Conservation (phyloP, 768 basidiomycete genomes). For the Auricularia heimuer region DNA sequence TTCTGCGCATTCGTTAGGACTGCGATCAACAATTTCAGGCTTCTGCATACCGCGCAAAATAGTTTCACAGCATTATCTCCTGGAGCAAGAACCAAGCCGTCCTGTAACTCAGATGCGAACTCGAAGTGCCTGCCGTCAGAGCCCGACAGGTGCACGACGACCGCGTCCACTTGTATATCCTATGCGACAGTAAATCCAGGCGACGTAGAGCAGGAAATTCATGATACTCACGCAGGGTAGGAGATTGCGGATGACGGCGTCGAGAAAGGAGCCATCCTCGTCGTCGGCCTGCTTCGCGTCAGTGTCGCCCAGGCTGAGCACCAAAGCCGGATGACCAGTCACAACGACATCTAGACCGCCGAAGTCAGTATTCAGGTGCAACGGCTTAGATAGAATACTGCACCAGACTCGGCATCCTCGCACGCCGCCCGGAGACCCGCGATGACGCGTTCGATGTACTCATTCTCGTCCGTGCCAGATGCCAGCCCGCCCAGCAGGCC, state of each 20-base stretch:
- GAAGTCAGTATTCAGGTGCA: slow-evolving; percentile 1
- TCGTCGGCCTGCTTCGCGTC: slow-evolving; percentile 43
- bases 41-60: slow-evolving; percentile 58
- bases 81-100: slow-evolving; percentile 32
- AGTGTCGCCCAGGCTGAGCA: slow-evolving; percentile 34
- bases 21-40: background rate
- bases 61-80: slow-evolving; percentile 51
- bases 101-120: slow-evolving; percentile 33
- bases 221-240: slow-evolving; percentile 60
- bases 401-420: slow-evolving; percentile 47
- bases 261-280: slow-evolving; percentile 56
- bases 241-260: slow-evolving; percentile 50
- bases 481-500: slow-evolving; percentile 37
- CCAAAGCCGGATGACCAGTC: slow-evolving; percentile 60
- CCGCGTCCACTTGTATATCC: slow-evolving; percentile 52
- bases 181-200: slow-evolving; percentile 20
- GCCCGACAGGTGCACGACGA: slow-evolving; percentile 51
- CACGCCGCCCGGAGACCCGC: slow-evolving; percentile 39
- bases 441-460: slow-evolving; percentile 45
- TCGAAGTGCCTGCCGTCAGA: slow-evolving; percentile 51
- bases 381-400: background rate
- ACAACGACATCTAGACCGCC: slow-evolving; percentile 46
- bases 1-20: slow-evolving; percentile 35
- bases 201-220: background rate
- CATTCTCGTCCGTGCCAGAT: slow-evolving; percentile 38